These are phyloP conservation scores for Kandelia obovata DNA, from an alignment of 345 rosid species.

Conservation along the genomic window DNA sequence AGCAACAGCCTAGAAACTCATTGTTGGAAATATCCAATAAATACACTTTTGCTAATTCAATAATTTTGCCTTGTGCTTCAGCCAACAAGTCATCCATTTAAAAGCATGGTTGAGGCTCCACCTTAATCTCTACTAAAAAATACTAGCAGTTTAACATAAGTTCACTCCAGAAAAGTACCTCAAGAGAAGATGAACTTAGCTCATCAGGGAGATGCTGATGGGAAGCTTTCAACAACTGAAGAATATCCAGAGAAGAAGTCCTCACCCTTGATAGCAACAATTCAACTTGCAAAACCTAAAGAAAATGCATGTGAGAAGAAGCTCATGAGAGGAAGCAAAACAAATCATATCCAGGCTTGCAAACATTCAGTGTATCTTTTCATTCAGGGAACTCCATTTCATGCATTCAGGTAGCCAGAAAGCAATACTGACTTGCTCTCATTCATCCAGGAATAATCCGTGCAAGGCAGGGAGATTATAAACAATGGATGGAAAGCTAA, in stretches of 20 bases:
- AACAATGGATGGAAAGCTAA: background rate
- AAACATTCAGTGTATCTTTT: background rate
- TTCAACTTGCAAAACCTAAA: slow-evolving; percentile 79
- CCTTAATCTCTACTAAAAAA: background rate
- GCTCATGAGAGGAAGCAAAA: background rate
- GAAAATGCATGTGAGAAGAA: slow-evolving; percentile 17
- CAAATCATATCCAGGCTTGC: background rate
- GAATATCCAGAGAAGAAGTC: slow-evolving; percentile 47
- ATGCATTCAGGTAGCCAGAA: background rate
- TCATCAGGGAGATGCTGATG: slow-evolving; percentile 51
- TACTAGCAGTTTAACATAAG: slow-evolving; percentile 8
- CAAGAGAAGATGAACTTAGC: slow-evolving; percentile 61
- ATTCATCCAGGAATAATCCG: background rate
- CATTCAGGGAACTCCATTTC: no score
- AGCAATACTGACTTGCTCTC: background rate
- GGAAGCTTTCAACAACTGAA: slow-evolving; percentile 59
- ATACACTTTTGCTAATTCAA: background rate
- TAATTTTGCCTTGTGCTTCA: background rate
- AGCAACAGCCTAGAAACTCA: background rate
- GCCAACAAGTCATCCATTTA: background rate
- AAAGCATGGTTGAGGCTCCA: background rate
- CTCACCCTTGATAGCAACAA: slow-evolving; percentile 59
- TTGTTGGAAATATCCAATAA: background rate
- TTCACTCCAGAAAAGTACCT: slow-evolving; percentile 48
- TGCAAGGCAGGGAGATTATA: background rate